These are phyloP conservation scores for Pythium aristosporum DNA, from an alignment of 352 stramenopile genomes.

Conservation along the genomic window DNA sequence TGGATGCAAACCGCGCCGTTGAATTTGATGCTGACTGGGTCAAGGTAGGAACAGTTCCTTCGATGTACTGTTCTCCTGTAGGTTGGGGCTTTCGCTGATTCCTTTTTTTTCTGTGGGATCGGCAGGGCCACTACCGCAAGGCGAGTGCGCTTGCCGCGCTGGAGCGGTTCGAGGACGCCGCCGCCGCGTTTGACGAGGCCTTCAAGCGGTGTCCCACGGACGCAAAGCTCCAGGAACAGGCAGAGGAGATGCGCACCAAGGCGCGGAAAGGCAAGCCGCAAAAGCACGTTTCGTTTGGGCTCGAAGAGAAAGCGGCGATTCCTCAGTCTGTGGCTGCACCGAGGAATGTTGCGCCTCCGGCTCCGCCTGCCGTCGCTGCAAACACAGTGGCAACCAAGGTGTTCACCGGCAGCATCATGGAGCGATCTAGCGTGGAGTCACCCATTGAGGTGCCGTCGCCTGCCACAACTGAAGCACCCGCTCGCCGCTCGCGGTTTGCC, in stretches of 20 bases:
- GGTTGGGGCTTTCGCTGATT: no score
- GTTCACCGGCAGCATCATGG: slow-evolving; percentile 74
- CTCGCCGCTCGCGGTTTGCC: slow-evolving; percentile 49
- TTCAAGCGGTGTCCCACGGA: slow-evolving; percentile 71
- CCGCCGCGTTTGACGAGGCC: slow-evolving; percentile 63
- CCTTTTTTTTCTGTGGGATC: neutral
- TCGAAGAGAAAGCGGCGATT: slow-evolving; percentile 22
- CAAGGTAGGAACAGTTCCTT: slow-evolving; percentile 40
- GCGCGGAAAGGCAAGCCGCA: slow-evolving; percentile 2
- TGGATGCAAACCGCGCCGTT: slow-evolving; percentile 63
- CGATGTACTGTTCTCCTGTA: neutral
- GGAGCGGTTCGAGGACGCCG: slow-evolving; percentile 61
- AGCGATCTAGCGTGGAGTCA: slow-evolving; percentile 46
- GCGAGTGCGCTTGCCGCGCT: slow-evolving; percentile 66
- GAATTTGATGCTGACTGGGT: slow-evolving; percentile 72
- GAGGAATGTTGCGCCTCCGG: slow-evolving; percentile 11
- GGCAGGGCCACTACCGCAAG: slow-evolving; percentile 74
- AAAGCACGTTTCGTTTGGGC: slow-evolving; percentile 20
- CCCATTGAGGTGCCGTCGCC: neutral
- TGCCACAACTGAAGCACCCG: slow-evolving; percentile 12
- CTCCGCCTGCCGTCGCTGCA: slow-evolving; percentile 8
- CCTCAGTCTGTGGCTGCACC: slow-evolving; percentile 1
- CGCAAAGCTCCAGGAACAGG: slow-evolving; percentile 60
- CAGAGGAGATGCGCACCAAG: slow-evolving; percentile 49
- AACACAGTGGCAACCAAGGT: slow-evolving; percentile 38